Evolutionary conservation across 768 basidiomycete genomes (phyloP).

Genomic region (Tulasnella sp.): DNA sequence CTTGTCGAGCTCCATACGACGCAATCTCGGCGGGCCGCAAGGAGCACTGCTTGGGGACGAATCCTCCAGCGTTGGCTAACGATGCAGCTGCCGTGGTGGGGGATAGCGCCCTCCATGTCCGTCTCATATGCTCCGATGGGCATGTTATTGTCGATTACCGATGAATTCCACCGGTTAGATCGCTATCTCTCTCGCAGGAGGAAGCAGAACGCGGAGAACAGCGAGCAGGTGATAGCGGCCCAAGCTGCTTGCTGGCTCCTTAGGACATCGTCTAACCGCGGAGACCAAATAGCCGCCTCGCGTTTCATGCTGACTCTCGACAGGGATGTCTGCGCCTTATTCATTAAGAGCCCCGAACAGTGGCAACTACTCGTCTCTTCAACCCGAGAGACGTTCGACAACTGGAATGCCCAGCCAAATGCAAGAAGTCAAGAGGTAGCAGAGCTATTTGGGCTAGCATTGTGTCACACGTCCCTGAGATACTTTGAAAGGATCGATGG

Average conservation of each 20-base stretch:
- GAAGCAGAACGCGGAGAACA: not conserved
- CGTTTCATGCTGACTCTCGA: not conserved
- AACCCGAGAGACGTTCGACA: not conserved
- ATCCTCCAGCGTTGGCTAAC: too few species aligned
- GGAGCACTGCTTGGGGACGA: too few species aligned
- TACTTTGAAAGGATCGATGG: not conserved
- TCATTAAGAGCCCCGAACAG: not conserved
- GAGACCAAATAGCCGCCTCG: not conserved
- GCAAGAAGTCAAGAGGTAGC: not conserved
- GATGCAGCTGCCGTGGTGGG: too few species aligned
- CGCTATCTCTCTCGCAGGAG: too few species aligned
- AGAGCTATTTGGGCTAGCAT: not conserved
- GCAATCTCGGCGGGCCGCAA: too few species aligned
- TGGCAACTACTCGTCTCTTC: not conserved
- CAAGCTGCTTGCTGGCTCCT: not conserved
- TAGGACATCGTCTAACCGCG: not conserved
- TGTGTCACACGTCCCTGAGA: not conserved
- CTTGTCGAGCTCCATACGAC: not conserved
- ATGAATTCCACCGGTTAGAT: too few species aligned
- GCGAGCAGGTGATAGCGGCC: not conserved
- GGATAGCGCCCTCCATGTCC: too few species aligned
- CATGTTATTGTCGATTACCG: too few species aligned
- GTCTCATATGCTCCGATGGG: too few species aligned
- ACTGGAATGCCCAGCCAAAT: not conserved
- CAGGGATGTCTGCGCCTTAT: not conserved